These are phyloP conservation scores for Tetrahymena borealis DNA, from an alignment of 73 alveolate species.

Conservation along the genomic window DNA sequence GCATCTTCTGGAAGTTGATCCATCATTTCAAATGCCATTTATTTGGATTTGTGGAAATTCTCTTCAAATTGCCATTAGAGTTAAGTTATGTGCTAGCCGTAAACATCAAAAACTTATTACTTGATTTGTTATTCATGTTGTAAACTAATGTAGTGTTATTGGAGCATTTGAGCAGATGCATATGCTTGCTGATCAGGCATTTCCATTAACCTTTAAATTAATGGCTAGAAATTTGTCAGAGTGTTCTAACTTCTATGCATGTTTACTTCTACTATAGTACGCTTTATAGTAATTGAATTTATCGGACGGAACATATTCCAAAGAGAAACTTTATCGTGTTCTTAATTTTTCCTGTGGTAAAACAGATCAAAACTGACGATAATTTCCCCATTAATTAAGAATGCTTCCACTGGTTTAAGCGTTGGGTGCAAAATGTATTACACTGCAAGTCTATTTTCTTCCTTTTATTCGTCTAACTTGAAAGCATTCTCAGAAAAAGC, in stretches of 20 bases:
- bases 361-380: neutral
- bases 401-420: neutral
- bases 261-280: neutral
- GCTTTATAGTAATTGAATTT: neutral
- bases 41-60: neutral
- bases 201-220: neutral
- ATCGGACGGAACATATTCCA: neutral
- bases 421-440: neutral
- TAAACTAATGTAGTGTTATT: neutral
- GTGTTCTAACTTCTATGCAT: neutral
- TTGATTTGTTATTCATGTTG: neutral
- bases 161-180: neutral
- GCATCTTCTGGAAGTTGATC: neutral
- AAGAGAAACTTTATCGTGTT: neutral
- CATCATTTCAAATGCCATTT: neutral
- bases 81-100: neutral
- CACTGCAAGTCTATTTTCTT: neutral
- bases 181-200: neutral
- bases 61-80: neutral
- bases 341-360: neutral
- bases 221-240: neutral
- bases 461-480: neutral
- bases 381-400: neutral
- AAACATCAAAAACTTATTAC: neutral
- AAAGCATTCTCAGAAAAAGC: neutral